Base-by-base conservation (phyloP, 2,329 filamentous ascomycete species). In the Ambrosiella xylebori region DNA sequence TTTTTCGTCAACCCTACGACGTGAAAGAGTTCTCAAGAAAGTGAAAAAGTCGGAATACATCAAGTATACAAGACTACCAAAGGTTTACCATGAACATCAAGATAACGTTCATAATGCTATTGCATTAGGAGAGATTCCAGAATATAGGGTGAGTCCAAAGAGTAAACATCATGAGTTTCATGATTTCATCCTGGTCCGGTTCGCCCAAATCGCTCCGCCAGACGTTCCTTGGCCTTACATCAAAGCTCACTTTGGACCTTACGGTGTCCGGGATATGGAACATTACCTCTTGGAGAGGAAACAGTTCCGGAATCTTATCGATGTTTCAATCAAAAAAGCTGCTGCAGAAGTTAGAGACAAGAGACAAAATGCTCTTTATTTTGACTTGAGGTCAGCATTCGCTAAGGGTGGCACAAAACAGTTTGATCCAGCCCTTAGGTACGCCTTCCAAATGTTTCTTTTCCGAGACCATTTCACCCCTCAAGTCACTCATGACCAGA, bases 371-470 rank as follows among this genome's bases (percentile, higher is more conserved):
- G 76, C 76, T 0, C 66, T 81, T 1, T 81, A 81, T 65, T 78
- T 72, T 72, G 71, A 72, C 54, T 67, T 88, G 58, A 77, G 79
- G 60, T 74, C 78, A 57, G 77, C 79, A 1, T 87, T 84, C 64
- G 71, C 84, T 47, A 66, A 70, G 5, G 70, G 65, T 7, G 80
- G 83, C 45, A 54, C 74, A 2, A 63, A 63, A 6, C 79, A 76
- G 1, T 68, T 88, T 36, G 65, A 65, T 7, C 68, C 69, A n/a
- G 79, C 85, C 64, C 62, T 95, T 41, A 76, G 77, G 60, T 85
- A 84, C 64, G 72, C 79, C 38, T 88, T 93, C 66, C 81, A 84
- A 64, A 80, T 77, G 41, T 81, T 83, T 62, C 71, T 85, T 17
- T 72, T 82, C 59, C 76, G 78, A 11, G 67, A 73, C 1, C 73